Base-by-base conservation (phyloP, 306 rosid species). In the Lathyrus tuberosus region DNA sequence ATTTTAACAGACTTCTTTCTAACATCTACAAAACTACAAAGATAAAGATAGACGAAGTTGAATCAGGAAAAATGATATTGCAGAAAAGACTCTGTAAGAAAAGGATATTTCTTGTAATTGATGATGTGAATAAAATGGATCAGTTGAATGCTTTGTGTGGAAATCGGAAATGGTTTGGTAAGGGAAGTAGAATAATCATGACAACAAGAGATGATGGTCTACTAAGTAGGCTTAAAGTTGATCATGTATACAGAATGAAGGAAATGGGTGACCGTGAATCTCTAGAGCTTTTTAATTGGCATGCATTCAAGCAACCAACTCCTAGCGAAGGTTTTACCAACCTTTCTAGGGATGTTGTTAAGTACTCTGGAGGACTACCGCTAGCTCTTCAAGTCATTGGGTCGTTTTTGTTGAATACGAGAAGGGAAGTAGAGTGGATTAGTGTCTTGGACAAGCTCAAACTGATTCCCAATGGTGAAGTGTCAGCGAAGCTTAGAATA, bases 91-190 rank as follows among this genome's bases (percentile, higher is more conserved):
- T 67, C 47, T 0, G 12, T 6, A 28, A 37, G 7, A 58, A 15
- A 28, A 67, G 1, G 53, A 44, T 47, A 47, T 40, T 75, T 58
- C 11, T 67, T 67, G 73, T 67, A 3, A 49, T 74, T 8, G 79
- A 75, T 9, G 52, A 58, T 75, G 74, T 76, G 16, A 53, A 37
- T 47, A 5, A 58, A 9, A 2, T 33, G 7, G 67, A 37, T 4
- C 68, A 9, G n/a, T 46, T 46, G 52, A 46, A 46, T 46, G 20
- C 52, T 5, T 46, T 46, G 52, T 46, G 52, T 6, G 18, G 20
- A 46, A 46, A 18, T 46, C 18, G 3, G 3, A 1, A n/a, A 46
- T 46, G 52, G 52, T 46, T 46, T 46, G 52, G 52, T 46, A 0
- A n/a, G n/a, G 20, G 52, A n/a, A n/a, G 52, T 14, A 5, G 2